Percentiles rank a stretch among this genome's conserved stretches.
Conservation (phyloP, 2,329 filamentous ascomycete species). For the Gaeumannomyces tritici region DNA sequence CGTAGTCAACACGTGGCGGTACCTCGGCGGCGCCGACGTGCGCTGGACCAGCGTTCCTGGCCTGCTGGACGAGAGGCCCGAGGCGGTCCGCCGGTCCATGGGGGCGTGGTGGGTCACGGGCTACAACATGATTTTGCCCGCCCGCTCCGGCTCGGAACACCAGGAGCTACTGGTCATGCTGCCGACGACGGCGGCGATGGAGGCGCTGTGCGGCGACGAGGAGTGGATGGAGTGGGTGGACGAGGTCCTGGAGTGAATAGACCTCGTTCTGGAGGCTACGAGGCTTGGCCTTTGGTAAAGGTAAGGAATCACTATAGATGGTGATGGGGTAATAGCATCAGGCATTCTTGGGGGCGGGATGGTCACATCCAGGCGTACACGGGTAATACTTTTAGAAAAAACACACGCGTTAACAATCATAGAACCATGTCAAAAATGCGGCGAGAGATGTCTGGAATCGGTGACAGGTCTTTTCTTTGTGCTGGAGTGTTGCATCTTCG, state of each 20-base stretch:
- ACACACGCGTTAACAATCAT: too few relatives aligned
- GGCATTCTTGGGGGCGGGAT: too few relatives aligned
- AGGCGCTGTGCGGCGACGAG: background rate
- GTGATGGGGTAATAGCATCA: too few relatives aligned
- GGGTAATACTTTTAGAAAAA: too few relatives aligned
- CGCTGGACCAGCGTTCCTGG: background rate
- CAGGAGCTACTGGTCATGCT: background rate
- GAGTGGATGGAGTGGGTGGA: constrained; percentile 2
- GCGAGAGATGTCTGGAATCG: too few relatives aligned
- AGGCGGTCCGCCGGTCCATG: background rate
- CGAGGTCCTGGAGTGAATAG: background rate
- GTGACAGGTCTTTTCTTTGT: too few relatives aligned
- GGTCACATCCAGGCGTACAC: too few relatives aligned
- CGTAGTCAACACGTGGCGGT: background rate
- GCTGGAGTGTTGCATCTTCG: too few relatives aligned
- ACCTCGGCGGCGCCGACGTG: background rate
- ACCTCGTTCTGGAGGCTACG: background rate
- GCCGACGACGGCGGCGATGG: background rate
- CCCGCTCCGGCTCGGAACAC: background rate
- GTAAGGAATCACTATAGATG: too few relatives aligned
- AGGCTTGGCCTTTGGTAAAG: too few relatives aligned
- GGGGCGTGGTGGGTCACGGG: background rate
- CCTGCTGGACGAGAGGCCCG: background rate
- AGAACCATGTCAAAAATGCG: too few relatives aligned
- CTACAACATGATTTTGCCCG: background rate